A percentile compares a stretch with the other conserved stretches of the same genome.
Evolutionary conservation across 2,329 filamentous ascomycete species (phyloP).

Genomic region (Paecilomyces dactylethromorphus): DNA sequence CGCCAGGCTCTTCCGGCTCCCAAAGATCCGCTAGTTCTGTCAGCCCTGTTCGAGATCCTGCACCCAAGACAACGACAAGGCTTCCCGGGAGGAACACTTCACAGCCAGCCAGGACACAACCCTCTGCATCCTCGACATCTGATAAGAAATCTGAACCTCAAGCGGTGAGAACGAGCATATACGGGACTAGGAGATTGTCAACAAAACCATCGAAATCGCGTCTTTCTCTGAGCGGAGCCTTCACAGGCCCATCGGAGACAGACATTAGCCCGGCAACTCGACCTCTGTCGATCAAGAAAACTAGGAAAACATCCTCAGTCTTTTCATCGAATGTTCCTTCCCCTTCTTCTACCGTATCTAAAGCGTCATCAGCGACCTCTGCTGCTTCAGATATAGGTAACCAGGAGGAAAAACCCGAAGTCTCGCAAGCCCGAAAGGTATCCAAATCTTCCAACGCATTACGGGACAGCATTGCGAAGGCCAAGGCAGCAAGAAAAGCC

Average conservation of each 20-base stretch:
- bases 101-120: conserved; percentile 7
- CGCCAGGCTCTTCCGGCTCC: conserved; percentile 17
- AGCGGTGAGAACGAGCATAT: conserved; percentile 11
- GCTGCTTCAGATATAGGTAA: conserved; percentile 21
- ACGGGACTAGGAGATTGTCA: conserved; percentile 43
- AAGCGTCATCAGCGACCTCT: conserved; percentile 23
- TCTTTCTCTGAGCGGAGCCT: conserved; percentile 48
- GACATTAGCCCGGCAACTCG: conserved; percentile 22
- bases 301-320: conserved; percentile 27
- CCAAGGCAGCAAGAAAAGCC: conserved; percentile 71
- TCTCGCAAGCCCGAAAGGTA: conserved; percentile 34
- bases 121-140: conserved; percentile 1
- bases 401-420: conserved; percentile 18
- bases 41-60: conserved; percentile 1
- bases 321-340: conserved; percentile 21
- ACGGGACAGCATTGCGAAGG: conserved; percentile 86
- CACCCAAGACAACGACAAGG: not conserved
- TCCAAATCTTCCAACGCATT: conserved; percentile 72
- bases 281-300: conserved; percentile 33
- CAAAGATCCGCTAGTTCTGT: conserved; percentile 6
- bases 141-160: conserved; percentile 11
- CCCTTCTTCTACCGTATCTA: conserved; percentile 23
- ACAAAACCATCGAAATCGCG: conserved; percentile 44
- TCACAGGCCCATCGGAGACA: conserved; percentile 48
- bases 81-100: conserved; percentile 10